Percentiles rank a stretch among this genome's conserved stretches.
phyloP scores from a whole-genome alignment of 164 flowering plant genomes.

The Protea cynaroides region DNA sequence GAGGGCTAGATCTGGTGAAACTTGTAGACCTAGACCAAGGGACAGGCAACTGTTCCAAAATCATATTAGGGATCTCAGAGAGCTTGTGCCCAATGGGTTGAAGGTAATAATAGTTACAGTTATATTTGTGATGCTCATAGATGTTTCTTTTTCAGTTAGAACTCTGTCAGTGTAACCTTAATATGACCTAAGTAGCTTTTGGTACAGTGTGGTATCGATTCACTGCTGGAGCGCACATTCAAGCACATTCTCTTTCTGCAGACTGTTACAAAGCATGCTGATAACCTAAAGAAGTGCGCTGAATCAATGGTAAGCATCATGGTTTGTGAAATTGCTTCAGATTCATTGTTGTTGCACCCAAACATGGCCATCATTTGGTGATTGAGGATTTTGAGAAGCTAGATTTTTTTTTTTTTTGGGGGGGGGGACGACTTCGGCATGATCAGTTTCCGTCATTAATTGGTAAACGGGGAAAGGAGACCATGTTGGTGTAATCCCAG shows the following conservation, averaged over 20 bases:
- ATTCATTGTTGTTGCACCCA: neutral
- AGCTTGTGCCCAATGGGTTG: constrained; percentile 77
- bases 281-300: neutral
- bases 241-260: constrained; percentile 81
- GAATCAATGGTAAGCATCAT: no score
- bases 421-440: neutral
- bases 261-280: constrained; percentile 8
- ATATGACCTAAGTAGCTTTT: constrained; percentile 10
- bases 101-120: constrained; percentile 63
- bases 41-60: constrained; percentile 85
- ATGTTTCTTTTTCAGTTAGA: neutral
- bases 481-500: neutral
- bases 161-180: neutral
- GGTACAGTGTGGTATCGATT: constrained; percentile 79
- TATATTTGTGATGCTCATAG: neutral
- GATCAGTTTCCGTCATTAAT: neutral
- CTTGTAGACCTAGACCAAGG: constrained; percentile 69
- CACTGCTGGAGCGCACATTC: constrained; percentile 74
- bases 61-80: constrained; percentile 78
- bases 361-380: neutral
- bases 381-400: neutral
- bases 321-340: no score
- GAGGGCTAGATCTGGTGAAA: constrained; percentile 77
- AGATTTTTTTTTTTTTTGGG: neutral
- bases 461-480: neutral